Conservation (phyloP, 2,329 filamentous ascomycete genomes). For the Periconia macrospinosa region DNA sequence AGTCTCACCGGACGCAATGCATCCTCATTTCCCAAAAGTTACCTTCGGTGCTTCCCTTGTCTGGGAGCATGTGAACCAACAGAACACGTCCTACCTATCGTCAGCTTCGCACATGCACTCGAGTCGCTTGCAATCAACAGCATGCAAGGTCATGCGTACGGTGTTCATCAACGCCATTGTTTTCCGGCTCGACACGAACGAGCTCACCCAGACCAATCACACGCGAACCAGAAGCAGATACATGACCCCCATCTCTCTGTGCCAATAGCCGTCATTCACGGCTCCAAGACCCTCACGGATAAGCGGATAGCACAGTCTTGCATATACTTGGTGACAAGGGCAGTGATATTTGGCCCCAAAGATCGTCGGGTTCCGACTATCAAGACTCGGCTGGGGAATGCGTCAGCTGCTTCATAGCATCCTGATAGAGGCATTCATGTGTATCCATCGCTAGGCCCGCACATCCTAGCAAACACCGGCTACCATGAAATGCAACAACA, state of each 20-base stretch:
- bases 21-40: conserved; percentile 7
- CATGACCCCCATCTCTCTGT: background rate
- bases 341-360: background rate
- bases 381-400: no score
- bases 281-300: background rate
- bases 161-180: conserved; percentile 17
- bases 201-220: background rate
- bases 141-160: conserved; percentile 18
- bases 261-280: background rate
- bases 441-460: no score
- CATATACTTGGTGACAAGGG: background rate
- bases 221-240: background rate
- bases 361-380: no score
- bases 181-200: conserved; percentile 5
- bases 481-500: background rate
- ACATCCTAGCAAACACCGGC: no score
- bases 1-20: conserved; percentile 23
- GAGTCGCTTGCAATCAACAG: conserved; percentile 10
- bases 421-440: no score
- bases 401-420: no score
- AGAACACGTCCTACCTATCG: conserved; percentile 19
- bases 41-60: conserved; percentile 3
- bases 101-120: conserved; percentile 15
- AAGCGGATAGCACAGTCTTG: background rate
- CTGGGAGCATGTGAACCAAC: no score